These are phyloP conservation scores for Nepenthes alata DNA, from an alignment of 179 eudicot genomes.

Conservation along the genomic window DNA sequence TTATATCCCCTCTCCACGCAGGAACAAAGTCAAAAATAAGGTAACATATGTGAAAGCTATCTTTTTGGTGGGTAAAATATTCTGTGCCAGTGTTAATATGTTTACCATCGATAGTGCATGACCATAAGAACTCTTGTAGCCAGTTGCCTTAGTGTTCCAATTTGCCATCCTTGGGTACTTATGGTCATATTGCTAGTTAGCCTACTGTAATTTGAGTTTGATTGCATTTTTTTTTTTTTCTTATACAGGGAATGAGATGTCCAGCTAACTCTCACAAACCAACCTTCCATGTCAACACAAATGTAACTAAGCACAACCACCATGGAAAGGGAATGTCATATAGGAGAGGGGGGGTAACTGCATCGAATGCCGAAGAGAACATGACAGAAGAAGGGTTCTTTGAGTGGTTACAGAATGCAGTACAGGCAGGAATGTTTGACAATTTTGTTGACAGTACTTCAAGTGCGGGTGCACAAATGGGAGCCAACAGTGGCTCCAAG, in stretches of 20 bases:
- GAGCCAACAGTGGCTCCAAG: slow-evolving; percentile 22
- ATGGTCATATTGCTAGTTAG: not conserved
- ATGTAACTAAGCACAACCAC: slow-evolving; percentile 39
- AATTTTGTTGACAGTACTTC: slow-evolving; percentile 31
- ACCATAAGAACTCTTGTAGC: no score
- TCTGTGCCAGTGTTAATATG: no score
- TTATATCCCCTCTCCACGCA: no score
- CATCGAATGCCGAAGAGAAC: slow-evolving; percentile 43
- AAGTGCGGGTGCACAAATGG: slow-evolving; percentile 26
- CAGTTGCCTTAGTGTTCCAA: no score
- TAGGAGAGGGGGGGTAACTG: slow-evolving; percentile 36
- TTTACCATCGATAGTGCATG: no score
- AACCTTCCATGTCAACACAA: slow-evolving; percentile 87
- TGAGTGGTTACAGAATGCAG: slow-evolving; percentile 75
- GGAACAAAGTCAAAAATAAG: no score
- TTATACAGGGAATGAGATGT: slow-evolving; percentile 83
- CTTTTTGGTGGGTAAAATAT: no score
- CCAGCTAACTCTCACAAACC: slow-evolving; percentile 91
- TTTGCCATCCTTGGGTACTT: no score
- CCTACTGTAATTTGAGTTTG: not conserved
- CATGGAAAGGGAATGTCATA: slow-evolving; percentile 37
- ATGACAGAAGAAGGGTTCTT: slow-evolving; percentile 88
- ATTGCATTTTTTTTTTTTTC: not conserved
- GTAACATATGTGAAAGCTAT: no score
- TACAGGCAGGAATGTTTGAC: slow-evolving; percentile 66